A percentile compares a stretch with the other conserved stretches of the same genome.
Evolutionary conservation across 2,329 filamentous ascomycete species (phyloP).

Genomic region (Cercospora zeae-maydis): DNA sequence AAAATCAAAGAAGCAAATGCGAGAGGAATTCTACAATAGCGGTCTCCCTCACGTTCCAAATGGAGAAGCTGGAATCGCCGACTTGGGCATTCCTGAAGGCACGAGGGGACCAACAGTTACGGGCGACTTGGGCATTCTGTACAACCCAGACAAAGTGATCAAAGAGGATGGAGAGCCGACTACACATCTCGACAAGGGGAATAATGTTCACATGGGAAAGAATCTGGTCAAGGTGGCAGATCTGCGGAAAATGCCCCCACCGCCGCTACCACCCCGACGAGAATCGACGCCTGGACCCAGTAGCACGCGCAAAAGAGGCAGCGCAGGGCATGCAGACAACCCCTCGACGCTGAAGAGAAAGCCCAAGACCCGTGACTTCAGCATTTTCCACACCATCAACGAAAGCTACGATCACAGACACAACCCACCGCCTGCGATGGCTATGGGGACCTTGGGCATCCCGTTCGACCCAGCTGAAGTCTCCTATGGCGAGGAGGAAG

Average conservation of each 20-base stretch:
- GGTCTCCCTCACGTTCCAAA: not conserved
- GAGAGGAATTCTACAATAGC: not conserved
- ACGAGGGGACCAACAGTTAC: too few species aligned
- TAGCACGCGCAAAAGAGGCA: not conserved
- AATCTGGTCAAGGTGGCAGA: not conserved
- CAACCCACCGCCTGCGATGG: not conserved
- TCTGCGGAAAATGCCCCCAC: not conserved
- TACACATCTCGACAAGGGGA: not conserved
- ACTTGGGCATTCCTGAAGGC: not conserved
- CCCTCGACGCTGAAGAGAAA: not conserved
- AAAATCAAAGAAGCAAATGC: not conserved
- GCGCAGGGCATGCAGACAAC: not conserved
- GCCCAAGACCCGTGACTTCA: not conserved
- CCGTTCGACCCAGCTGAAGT: not conserved
- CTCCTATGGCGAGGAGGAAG: not conserved
- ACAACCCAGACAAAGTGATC: not conserved
- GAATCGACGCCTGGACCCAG: not conserved
- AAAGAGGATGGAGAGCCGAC: not conserved
- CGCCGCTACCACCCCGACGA: not conserved
- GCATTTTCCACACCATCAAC: not conserved
- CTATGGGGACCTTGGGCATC: not conserved
- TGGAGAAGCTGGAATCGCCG: not conserved
- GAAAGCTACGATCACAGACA: not conserved
- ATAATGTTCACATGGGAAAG: not conserved
- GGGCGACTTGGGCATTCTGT: too few species aligned